A percentile compares a stretch with the other conserved stretches of the same genome.
Evolutionary conservation across 768 basidiomycete genomes (phyloP).

Genomic region (Steccherinum ochraceum): DNA sequence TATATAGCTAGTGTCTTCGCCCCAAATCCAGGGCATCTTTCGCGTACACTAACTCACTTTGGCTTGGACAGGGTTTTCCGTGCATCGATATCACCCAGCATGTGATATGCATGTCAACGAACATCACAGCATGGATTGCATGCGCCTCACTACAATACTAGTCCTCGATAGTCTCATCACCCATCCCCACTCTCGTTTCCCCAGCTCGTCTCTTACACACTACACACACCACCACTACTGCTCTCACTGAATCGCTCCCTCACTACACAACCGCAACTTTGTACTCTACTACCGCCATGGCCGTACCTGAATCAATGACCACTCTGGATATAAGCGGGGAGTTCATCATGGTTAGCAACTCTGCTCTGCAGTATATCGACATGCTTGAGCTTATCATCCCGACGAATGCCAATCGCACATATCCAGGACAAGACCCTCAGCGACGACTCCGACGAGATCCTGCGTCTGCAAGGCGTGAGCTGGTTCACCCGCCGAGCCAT

Average conservation of each 20-base stretch:
- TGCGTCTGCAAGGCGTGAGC: conserved; percentile 62
- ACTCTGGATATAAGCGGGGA: conserved; percentile 57
- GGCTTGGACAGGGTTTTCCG: no score
- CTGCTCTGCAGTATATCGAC: neutral
- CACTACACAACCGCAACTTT: neutral
- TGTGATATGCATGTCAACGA: no score
- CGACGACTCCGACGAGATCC: conserved; percentile 55
- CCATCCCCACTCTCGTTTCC: no score
- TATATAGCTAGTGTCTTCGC: neutral
- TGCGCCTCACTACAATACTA: no score
- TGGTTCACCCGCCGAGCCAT: conserved; percentile 69
- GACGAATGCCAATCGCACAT: neutral
- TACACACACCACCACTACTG: neutral
- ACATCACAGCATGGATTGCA: no score
- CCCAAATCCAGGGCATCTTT: no score
- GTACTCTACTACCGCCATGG: conserved; percentile 36
- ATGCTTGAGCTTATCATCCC: neutral
- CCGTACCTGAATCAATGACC: conserved; percentile 53
- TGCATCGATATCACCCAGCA: no score
- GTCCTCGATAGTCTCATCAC: no score
- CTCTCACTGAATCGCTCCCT: neutral
- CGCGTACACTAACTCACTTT: no score
- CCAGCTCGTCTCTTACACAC: no score
- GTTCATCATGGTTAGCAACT: conserved; percentile 51
- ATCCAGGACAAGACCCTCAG: conserved; percentile 63